Conservation (phyloP, 208 protist genomes). For the Acanthamoeba lugdunensis region DNA sequence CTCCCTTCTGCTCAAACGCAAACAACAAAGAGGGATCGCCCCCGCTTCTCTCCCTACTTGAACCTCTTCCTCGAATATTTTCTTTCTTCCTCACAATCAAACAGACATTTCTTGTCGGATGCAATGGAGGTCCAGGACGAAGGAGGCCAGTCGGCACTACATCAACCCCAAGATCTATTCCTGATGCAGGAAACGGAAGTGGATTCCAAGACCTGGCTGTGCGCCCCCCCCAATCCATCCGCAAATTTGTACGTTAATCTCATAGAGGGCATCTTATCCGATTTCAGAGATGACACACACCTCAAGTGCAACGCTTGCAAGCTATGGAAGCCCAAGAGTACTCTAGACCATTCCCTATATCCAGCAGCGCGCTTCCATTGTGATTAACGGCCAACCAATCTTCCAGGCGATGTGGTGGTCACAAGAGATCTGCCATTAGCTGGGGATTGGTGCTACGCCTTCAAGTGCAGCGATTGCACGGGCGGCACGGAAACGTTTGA, state of each 20-base stretch:
- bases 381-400: neutral
- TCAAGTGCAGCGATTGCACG: conserved; percentile 20
- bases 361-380: neutral
- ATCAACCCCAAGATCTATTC: neutral
- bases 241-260: neutral
- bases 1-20: neutral
- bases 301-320: conserved; percentile 26
- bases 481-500: conserved; percentile 8
- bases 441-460: conserved; percentile 60
- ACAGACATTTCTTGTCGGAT: neutral
- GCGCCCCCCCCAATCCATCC: neutral
- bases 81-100: neutral
- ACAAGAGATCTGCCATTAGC: conserved; percentile 32
- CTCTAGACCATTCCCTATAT: neutral
- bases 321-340: conserved; percentile 59
- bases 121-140: neutral
- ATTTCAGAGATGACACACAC: conserved; percentile 37
- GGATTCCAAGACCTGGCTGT: conserved; percentile 30
- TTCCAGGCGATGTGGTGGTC: conserved; percentile 2
- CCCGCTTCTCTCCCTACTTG: neutral
- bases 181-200: neutral
- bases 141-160: neutral
- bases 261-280: neutral
- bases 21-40: neutral
- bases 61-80: neutral